Percentiles rank a stretch among this genome's conserved stretches.
phyloP scores from a whole-genome alignment of 2,329 filamentous ascomycete genomes.

The Lecanicillium sp. region DNA sequence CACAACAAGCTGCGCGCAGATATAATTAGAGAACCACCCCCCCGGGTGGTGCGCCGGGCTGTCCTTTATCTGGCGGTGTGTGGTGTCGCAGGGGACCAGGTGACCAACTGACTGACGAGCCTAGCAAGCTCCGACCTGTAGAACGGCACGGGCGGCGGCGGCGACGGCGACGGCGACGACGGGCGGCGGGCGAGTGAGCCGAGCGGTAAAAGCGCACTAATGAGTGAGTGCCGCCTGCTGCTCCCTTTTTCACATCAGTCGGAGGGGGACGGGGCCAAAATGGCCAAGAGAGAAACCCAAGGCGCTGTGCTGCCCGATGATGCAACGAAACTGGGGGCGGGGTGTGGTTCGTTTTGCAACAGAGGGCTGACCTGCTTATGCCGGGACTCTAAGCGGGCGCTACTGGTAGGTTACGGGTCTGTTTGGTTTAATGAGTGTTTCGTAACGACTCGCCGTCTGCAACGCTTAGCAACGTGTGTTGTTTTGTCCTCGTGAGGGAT shows the following conservation, averaged over 20 bases:
- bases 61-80: too few relatives aligned
- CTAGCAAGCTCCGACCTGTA: conserved; percentile 9
- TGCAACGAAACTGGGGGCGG: background rate
- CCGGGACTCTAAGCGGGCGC: background rate
- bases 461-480: too few relatives aligned
- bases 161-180: too few relatives aligned
- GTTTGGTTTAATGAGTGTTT: too few relatives aligned
- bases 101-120: conserved; percentile 5
- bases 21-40: too few relatives aligned
- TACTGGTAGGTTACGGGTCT: too few relatives aligned
- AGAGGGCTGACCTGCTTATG: background rate
- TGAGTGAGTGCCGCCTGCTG: too few relatives aligned
- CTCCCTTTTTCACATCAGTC: conserved; percentile 8
- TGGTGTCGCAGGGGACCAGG: conserved; percentile 3
- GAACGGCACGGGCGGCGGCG: too few relatives aligned
- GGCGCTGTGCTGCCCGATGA: background rate
- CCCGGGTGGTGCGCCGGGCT: too few relatives aligned
- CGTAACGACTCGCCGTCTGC: too few relatives aligned
- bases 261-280: conserved; percentile 7
- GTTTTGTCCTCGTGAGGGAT: too few relatives aligned
- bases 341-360: background rate
- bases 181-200: background rate
- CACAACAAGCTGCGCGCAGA: too few relatives aligned
- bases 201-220: conserved; percentile 9
- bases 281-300: conserved; percentile 6